A percentile compares a stretch with the other conserved stretches of the same genome.
Conservation (phyloP, 2,329 filamentous ascomycete species). For the Tympanopsis confertula region DNA sequence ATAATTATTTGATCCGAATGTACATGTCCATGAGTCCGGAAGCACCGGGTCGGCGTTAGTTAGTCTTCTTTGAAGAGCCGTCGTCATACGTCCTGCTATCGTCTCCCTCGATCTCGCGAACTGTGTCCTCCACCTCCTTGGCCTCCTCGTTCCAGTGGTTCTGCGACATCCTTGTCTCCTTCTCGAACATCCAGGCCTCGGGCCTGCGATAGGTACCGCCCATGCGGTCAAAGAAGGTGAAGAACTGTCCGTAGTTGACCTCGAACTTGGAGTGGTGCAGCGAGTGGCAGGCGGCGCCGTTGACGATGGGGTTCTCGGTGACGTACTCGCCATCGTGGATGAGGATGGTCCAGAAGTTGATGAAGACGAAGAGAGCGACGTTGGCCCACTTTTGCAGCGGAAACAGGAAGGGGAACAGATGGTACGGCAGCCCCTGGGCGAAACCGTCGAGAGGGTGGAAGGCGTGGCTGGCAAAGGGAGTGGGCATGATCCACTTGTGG, state of each 20-base stretch:
- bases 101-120: conserved; percentile 56
- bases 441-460: conserved; percentile 93
- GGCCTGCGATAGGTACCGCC: conserved; percentile 79
- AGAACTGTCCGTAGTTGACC: conserved; percentile 92
- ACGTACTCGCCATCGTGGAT: conserved; percentile 95
- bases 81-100: conserved; percentile 36
- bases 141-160: conserved; percentile 69
- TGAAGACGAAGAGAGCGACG: conserved; percentile 74
- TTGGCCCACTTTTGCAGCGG: conserved; percentile 86
- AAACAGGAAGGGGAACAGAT: conserved; percentile 85
- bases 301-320: conserved; percentile 76
- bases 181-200: conserved; percentile 72
- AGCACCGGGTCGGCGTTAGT: conserved; percentile 10
- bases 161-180: conserved; percentile 74
- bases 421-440: conserved; percentile 79
- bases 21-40: too few relatives aligned
- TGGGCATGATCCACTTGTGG: conserved; percentile 99
- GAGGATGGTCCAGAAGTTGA: conserved; percentile 95
- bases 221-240: conserved; percentile 83
- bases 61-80: conserved; percentile 30
- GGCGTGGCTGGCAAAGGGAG: conserved; percentile 80
- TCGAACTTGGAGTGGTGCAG: conserved; percentile 82
- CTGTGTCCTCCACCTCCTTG: conserved; percentile 64
- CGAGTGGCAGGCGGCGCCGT: conserved; percentile 87
- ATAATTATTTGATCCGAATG: too few relatives aligned